Percentiles rank a stretch among this genome's conserved stretches.
Conservation (phyloP, 345 rosid genomes). For the Trapa bicornis region DNA sequence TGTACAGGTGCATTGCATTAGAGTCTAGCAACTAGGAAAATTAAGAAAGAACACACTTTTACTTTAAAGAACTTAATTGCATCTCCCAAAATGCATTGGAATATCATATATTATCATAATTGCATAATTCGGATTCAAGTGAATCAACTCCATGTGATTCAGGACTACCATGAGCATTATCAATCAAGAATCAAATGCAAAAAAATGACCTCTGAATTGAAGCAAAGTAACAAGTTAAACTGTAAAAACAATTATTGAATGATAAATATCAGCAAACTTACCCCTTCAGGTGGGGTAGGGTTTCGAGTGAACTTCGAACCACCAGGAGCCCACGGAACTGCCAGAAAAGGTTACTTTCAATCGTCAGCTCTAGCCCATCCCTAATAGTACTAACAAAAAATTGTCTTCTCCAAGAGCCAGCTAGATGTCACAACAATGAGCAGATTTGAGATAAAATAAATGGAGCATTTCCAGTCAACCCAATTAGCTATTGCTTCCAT, state of each 20-base stretch:
- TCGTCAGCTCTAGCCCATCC: neutral
- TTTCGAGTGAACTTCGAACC: slow-evolving; percentile 88
- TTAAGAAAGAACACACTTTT: too few relatives aligned
- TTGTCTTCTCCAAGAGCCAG: neutral
- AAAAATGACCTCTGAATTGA: neutral
- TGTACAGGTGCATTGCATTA: neutral
- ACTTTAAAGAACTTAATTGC: neutral
- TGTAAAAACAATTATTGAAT: neutral
- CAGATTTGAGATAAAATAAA: neutral
- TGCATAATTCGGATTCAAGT: neutral
- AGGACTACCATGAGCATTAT: neutral
- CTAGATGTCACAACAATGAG: neutral
- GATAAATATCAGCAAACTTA: slow-evolving; percentile 16
- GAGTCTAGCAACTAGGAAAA: neutral
- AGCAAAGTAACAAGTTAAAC: neutral
- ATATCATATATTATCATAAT: neutral
- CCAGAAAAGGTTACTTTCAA: slow-evolving; percentile 11
- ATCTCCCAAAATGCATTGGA: neutral
- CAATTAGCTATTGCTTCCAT: neutral
- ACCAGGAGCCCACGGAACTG: slow-evolving; percentile 99
- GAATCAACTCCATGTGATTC: neutral
- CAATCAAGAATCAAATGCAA: neutral
- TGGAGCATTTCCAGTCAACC: neutral
- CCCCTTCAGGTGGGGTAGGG: slow-evolving; percentile 94
- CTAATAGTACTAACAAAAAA: neutral